Conservation (phyloP, 805 yeast genomes). For the Priceomyces fermenticarens region DNA sequence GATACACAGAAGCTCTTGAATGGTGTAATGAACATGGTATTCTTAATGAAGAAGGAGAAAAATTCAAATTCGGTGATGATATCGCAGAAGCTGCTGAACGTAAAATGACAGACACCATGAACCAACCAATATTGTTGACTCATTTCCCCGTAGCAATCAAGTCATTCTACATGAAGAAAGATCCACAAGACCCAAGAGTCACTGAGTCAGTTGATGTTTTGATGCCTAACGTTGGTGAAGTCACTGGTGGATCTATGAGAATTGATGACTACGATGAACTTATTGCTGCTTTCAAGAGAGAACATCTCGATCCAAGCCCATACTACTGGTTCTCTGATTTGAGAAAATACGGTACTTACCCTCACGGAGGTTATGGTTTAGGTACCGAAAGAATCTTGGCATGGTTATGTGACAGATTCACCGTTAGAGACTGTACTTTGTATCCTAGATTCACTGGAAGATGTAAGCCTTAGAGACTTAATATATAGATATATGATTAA, state of each 20-base stretch:
- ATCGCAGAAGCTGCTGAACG: conserved; percentile 99
- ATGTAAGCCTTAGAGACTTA: conserved; percentile 75
- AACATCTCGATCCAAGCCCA: conserved; percentile 73
- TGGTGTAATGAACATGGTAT: conserved; percentile 97
- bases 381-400: conserved; percentile 98
- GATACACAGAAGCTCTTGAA: conserved; percentile 83
- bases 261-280: conserved; percentile 78
- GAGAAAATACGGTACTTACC: conserved; percentile 95
- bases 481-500: background rate
- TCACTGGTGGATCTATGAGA: conserved; percentile 99
- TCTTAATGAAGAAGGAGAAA: conserved; percentile 90
- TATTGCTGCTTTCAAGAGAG: conserved; percentile 88
- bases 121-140: conserved; percentile 86
- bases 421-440: conserved; percentile 96
- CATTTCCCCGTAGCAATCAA: conserved; percentile 97
- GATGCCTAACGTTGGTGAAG: conserved; percentile 99
- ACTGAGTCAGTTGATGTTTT: conserved; percentile 97
- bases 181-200: conserved; percentile 85
- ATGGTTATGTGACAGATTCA: conserved; percentile 96
- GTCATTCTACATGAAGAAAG: conserved; percentile 96
- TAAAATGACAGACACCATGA: conserved; percentile 93
- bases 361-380: conserved; percentile 98
- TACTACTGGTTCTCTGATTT: conserved; percentile 97
- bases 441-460: conserved; percentile 98
- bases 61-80: conserved; percentile 96